phyloP scores from a whole-genome alignment of 768 basidiomycete genomes.

The Rhizopogon salebrosus region DNA sequence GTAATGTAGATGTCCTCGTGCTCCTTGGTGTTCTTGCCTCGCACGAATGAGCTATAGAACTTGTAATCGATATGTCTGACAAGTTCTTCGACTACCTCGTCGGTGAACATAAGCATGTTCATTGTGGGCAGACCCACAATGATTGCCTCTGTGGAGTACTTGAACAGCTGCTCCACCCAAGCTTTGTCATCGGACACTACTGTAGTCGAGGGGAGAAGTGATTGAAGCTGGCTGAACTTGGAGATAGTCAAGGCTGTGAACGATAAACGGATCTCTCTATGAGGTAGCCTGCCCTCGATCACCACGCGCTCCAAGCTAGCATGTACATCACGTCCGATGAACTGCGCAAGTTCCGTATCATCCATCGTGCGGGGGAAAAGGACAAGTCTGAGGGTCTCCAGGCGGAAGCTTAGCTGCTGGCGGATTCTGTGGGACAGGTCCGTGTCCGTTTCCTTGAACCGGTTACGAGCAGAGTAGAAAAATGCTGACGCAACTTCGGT shows the following conservation, averaged over 20 bases:
- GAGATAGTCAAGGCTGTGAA: slow-evolving; percentile 78
- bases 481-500: slow-evolving; percentile 86
- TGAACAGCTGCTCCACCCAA: slow-evolving; percentile 60
- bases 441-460: slow-evolving; percentile 63
- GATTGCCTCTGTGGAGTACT: slow-evolving; percentile 59
- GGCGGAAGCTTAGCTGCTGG: slow-evolving; percentile 70
- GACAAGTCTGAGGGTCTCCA: slow-evolving; percentile 60
- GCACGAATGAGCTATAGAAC: slow-evolving; percentile 67
- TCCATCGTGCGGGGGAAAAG: slow-evolving; percentile 78
- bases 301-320: slow-evolving; percentile 67
- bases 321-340: slow-evolving; percentile 61
- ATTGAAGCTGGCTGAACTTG: slow-evolving; percentile 58
- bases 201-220: slow-evolving; percentile 37
- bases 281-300: slow-evolving; percentile 41
- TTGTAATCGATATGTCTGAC: slow-evolving; percentile 52
- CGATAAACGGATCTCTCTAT: slow-evolving; percentile 64
- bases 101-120: slow-evolving; percentile 75
- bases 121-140: slow-evolving; percentile 81
- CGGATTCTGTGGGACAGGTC: slow-evolving; percentile 56
- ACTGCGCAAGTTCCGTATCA: slow-evolving; percentile 74
- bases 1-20: slow-evolving; percentile 82
- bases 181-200: slow-evolving; percentile 37
- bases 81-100: slow-evolving; percentile 44
- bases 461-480: slow-evolving; percentile 65
- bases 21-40: slow-evolving; percentile 45